Evolutionary conservation across 148 eudicot genomes (phyloP).

Genomic region (Amaranthus palmeri): DNA sequence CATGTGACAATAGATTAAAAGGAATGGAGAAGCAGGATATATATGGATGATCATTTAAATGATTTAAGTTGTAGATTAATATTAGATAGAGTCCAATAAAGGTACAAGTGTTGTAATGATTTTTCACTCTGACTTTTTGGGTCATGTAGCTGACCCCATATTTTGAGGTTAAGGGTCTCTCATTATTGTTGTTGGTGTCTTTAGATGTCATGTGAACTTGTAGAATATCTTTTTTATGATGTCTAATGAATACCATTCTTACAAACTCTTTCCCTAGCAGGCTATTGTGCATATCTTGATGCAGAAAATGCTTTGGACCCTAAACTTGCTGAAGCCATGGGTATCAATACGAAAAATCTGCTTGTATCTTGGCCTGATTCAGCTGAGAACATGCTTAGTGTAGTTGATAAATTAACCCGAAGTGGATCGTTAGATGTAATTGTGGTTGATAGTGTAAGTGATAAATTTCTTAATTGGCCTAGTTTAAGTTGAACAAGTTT

Average conservation of each 20-base stretch:
- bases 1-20: too few species aligned
- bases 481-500: background rate
- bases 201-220: background rate
- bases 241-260: slow-evolving; percentile 2
- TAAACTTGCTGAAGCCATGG: slow-evolving; percentile 71
- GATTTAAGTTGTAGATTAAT: too few species aligned
- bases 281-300: slow-evolving; percentile 95
- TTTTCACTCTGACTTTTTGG: too few species aligned
- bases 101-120: too few species aligned
- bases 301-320: slow-evolving; percentile 91
- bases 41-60: too few species aligned
- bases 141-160: too few species aligned
- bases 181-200: background rate
- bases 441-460: slow-evolving; percentile 93
- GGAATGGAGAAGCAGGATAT: too few species aligned
- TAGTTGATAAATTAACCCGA: slow-evolving; percentile 83
- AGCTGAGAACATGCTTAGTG: slow-evolving; percentile 84
- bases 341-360: slow-evolving; percentile 69
- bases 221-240: background rate
- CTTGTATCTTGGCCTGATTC: slow-evolving; percentile 87
- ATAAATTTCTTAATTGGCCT: slow-evolving; percentile 5
- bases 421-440: slow-evolving; percentile 86
- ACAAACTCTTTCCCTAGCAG: slow-evolving; percentile 32
- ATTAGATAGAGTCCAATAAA: too few species aligned
- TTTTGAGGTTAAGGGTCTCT: too few species aligned